Evolutionary conservation across 331 rosid genomes (phyloP).

Genomic region (Erythrophleum ivorense): DNA sequence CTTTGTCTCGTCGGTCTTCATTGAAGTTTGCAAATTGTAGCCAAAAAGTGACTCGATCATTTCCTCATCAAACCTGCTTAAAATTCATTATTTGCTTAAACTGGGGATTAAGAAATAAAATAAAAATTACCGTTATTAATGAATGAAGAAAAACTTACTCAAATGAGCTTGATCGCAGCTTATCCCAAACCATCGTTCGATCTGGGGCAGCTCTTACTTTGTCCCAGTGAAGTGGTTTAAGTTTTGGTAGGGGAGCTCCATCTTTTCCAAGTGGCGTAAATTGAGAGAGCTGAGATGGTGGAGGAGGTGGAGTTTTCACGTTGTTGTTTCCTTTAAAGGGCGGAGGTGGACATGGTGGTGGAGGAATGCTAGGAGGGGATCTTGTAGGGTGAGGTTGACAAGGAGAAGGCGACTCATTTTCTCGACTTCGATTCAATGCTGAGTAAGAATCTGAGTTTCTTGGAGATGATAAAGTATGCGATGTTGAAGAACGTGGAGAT

Average conservation of each 20-base stretch:
- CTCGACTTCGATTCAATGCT: slow-evolving; percentile 50
- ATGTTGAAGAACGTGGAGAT: slow-evolving; percentile 59
- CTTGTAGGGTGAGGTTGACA: slow-evolving; percentile 39
- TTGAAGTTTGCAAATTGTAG: slow-evolving; percentile 74
- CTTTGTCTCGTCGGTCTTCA: slow-evolving; percentile 79
- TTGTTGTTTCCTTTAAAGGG: slow-evolving; percentile 42
- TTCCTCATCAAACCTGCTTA: slow-evolving; percentile 91
- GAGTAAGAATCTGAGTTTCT: slow-evolving; percentile 54
- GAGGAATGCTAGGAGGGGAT: slow-evolving; percentile 60
- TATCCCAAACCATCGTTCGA: slow-evolving; percentile 96
- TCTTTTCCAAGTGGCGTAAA: slow-evolving; percentile 77
- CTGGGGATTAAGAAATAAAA: background rate
- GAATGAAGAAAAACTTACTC: slow-evolving; percentile 68
- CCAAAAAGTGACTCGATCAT: slow-evolving; percentile 99
- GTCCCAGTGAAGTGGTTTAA: slow-evolving; percentile 99
- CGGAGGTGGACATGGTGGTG: slow-evolving; percentile 91
- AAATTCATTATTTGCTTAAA: slow-evolving; percentile 29
- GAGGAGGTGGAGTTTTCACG: slow-evolving; percentile 78
- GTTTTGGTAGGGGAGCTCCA: slow-evolving; percentile 76
- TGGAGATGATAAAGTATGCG: slow-evolving; percentile 61
- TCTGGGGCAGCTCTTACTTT: slow-evolving; percentile 95
- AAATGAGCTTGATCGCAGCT: slow-evolving; percentile 89
- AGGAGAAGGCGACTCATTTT: slow-evolving; percentile 46
- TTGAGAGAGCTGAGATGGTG: slow-evolving; percentile 70
- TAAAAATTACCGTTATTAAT: background rate